Conservation (phyloP, 306 rosid species). For the Cyclanthera cordifolia region DNA sequence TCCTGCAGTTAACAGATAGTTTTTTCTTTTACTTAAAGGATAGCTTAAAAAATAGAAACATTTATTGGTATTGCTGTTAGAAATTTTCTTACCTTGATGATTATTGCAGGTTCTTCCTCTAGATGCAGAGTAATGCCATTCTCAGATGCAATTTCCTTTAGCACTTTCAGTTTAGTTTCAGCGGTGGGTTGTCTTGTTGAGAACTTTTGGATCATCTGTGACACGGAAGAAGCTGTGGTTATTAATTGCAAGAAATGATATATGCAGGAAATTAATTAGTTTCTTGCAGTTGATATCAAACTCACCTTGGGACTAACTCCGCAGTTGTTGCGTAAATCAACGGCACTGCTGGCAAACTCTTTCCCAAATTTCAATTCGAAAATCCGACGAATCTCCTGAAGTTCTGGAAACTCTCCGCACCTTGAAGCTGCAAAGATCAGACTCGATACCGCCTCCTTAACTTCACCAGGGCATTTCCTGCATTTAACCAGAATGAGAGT, state of each 20-base stretch:
- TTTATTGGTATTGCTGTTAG: not conserved
- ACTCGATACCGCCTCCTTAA: slow-evolving; percentile 60
- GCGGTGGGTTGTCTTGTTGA: slow-evolving; percentile 53
- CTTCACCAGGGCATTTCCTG: slow-evolving; percentile 74
- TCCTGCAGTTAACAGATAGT: not conserved
- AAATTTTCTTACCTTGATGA: not conserved
- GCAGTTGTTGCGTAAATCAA: slow-evolving; percentile 62
- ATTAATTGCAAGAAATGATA: not conserved
- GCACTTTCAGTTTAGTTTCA: slow-evolving; percentile 59
- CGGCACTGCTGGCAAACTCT: slow-evolving; percentile 47
- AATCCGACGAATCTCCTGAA: slow-evolving; percentile 59
- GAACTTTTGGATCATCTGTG: slow-evolving; percentile 55
- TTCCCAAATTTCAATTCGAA: slow-evolving; percentile 55
- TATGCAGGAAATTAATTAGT: not conserved
- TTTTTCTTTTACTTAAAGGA: not conserved
- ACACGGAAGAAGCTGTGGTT: slow-evolving; percentile 1
- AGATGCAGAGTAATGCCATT: slow-evolving; percentile 44
- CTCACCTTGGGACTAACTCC: slow-evolving; percentile 55
- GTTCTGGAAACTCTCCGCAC: slow-evolving; percentile 94
- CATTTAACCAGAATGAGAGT: not conserved
- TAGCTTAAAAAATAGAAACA: not conserved
- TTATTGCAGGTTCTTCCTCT: slow-evolving; percentile 32
- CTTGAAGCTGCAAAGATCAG: slow-evolving; percentile 65
- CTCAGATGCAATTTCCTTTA: slow-evolving; percentile 66
- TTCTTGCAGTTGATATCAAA: not conserved